Conservation (phyloP, 1,139 yeast species). For the Taphrina populina region DNA sequence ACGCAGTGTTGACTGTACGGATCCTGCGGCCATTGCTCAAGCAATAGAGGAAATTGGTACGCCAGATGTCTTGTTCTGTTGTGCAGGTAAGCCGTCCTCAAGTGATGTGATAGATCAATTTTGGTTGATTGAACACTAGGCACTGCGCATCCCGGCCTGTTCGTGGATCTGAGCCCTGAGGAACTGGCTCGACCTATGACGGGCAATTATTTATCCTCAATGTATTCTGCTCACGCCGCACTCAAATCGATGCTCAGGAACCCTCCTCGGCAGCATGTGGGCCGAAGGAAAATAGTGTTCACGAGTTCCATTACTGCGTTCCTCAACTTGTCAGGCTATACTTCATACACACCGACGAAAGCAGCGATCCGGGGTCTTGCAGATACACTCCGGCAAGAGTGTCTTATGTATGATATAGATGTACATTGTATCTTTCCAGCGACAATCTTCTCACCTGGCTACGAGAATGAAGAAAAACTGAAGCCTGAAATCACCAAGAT, state of each 20-base stretch:
- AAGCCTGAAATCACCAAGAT: slow-evolving; percentile 79
- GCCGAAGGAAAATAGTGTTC: slow-evolving; percentile 54
- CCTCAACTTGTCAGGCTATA: slow-evolving; percentile 87
- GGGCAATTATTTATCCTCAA: slow-evolving; percentile 70
- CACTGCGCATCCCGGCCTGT: slow-evolving; percentile 73
- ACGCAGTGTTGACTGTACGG: slow-evolving; percentile 65
- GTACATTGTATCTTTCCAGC: slow-evolving; percentile 74
- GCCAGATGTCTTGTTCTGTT: slow-evolving; percentile 75
- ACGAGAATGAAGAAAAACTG: slow-evolving; percentile 69
- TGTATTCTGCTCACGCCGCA: slow-evolving; percentile 42
- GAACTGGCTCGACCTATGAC: slow-evolving; percentile 64
- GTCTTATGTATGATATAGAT: slow-evolving; percentile 59
- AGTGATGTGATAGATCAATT: neutral
- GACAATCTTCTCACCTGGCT: slow-evolving; percentile 87
- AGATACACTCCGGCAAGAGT: slow-evolving; percentile 77
- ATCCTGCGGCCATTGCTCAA: slow-evolving; percentile 53
- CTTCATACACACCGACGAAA: slow-evolving; percentile 86
- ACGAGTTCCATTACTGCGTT: slow-evolving; percentile 80
- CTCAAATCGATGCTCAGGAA: slow-evolving; percentile 49
- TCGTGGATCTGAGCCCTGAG: slow-evolving; percentile 60
- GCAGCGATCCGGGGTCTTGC: slow-evolving; percentile 76
- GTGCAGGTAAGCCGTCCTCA: slow-evolving; percentile 57
- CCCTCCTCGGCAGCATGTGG: slow-evolving; percentile 48
- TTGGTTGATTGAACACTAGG: slow-evolving; percentile 44
- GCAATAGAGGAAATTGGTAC: slow-evolving; percentile 47